Conservation (phyloP, 257 asterid species). For the Gentiana dahurica region DNA sequence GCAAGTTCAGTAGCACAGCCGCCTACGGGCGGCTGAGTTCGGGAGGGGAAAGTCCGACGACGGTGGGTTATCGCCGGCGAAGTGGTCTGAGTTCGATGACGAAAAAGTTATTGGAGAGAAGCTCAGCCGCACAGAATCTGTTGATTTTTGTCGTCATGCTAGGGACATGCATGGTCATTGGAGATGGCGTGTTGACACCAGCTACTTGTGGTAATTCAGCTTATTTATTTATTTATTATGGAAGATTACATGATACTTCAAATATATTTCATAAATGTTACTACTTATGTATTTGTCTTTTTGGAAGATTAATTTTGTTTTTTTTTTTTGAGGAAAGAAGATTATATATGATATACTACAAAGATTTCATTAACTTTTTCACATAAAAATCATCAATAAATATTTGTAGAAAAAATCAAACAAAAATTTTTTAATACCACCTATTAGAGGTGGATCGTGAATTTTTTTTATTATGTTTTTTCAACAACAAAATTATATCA, state of each 20-base stretch:
- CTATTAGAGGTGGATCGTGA: too few relatives aligned
- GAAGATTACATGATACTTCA: too few relatives aligned
- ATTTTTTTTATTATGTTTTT: too few relatives aligned
- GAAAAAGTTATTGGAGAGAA: conserved; percentile 39
- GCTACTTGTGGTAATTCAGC: conserved; percentile 50
- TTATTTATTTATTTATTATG: too few relatives aligned
- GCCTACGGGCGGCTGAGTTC: conserved; percentile 24
- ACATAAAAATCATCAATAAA: too few relatives aligned
- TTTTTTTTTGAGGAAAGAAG: not conserved
- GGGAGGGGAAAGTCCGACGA: conserved; percentile 19
- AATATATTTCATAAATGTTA: too few relatives aligned
- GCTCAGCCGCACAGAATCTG: conserved; percentile 28
- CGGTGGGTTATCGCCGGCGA: conserved; percentile 15
- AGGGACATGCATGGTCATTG: conserved; percentile 80
- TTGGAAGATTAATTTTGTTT: too few relatives aligned
- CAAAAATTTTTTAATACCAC: too few relatives aligned
- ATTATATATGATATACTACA: too few relatives aligned
- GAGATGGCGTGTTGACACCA: conserved; percentile 81
- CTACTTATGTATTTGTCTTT: not conserved
- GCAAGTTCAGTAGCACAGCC: conserved; percentile 19
- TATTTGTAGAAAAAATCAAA: too few relatives aligned
- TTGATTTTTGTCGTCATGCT: conserved; percentile 44
- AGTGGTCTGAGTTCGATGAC: conserved; percentile 32
- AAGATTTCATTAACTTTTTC: too few relatives aligned
- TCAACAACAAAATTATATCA: too few relatives aligned